Evolutionary conservation across 2,329 filamentous ascomycete species (phyloP), one percentile per base, ranked within the genome.

Genomic region (Xylariaceae sp.): DNA sequence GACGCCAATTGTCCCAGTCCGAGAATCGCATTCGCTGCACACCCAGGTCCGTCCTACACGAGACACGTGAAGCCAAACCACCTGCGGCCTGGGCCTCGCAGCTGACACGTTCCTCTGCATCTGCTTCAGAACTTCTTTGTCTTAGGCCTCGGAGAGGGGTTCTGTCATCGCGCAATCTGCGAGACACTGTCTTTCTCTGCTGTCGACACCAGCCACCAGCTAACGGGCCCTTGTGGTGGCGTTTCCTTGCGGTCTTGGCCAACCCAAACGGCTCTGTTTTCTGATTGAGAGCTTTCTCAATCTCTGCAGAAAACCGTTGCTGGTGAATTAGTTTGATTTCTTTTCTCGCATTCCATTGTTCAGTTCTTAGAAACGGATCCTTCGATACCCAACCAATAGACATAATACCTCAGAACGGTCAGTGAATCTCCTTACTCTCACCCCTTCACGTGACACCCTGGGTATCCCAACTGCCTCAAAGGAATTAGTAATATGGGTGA

Each of bases 361-460:
- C 52, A 49, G 49, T 56, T 60, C 41, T 48, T 66, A 66, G 64
- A 66, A 58, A 49, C 53, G 41, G 50, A 57, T 62, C 57, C 55
- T 57, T 58, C 62, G 63, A 67, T 67, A 67, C 63, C 64, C 63
- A 54, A 56, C 60, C 55, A 57, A 64, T 67, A 67, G 64, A 67
- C 55, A 47, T 62, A 58, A 52, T 62, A 54, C 36, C 55, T 50
- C 33, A 42, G 52, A 55, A 50, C 55, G 62, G 64, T 67, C 42
- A 65, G 64, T 65, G 52, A 52, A 45, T 44, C 33, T 44, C 46
- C 36, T 57, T 59, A 31, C 35, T 49, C 43, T 15, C 22, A 27
- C 22, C 22, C 22, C 7, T 27, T 27, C 22, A 7, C 22, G 4
- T 27, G 22, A 27, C 22, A 27, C 7, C 22, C 22, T 27, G 22